These are phyloP conservation scores for Uronychia binucleata DNA, from an alignment of 73 alveolate genomes.

Conservation along the genomic window DNA sequence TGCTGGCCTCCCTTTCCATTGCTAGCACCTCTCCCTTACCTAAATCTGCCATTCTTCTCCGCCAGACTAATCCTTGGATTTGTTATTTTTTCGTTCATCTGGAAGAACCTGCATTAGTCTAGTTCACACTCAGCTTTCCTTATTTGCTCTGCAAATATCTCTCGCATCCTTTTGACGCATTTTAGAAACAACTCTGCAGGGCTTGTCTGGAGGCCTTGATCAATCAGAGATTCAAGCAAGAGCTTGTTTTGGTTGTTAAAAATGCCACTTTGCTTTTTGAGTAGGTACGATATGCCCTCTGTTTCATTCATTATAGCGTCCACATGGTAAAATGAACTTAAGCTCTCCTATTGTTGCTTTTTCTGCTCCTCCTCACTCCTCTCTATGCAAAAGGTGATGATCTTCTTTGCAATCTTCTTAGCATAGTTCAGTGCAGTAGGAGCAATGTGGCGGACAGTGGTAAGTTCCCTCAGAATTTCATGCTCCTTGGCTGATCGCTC, in stretches of 20 bases:
- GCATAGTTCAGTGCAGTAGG: background rate
- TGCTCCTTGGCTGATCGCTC: background rate
- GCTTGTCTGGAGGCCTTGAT: background rate
- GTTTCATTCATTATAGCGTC: slow-evolving; percentile 3
- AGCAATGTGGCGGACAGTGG: background rate
- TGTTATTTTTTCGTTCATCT: background rate
- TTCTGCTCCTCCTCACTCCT: background rate
- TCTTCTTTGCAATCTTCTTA: slow-evolving; percentile 10
- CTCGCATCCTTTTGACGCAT: background rate
- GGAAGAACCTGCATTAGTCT: background rate
- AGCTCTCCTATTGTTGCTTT: background rate
- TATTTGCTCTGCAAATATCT: background rate
- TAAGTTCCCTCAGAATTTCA: slow-evolving; percentile 9
- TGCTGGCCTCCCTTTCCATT: too few relatives aligned
- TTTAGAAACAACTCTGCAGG: background rate
- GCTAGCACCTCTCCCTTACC: too few relatives aligned
- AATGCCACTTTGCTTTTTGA: background rate
- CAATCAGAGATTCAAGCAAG: background rate
- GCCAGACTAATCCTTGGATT: background rate
- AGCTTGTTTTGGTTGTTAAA: background rate
- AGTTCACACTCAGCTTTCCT: background rate
- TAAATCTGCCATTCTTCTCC: too few relatives aligned
- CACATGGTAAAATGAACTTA: slow-evolving; percentile 1
- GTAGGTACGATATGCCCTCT: background rate
- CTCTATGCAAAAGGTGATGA: background rate